These are phyloP conservation scores for Trebouxia sp. DNA, from an alignment of 139 green algal genomes.

Conservation along the genomic window DNA sequence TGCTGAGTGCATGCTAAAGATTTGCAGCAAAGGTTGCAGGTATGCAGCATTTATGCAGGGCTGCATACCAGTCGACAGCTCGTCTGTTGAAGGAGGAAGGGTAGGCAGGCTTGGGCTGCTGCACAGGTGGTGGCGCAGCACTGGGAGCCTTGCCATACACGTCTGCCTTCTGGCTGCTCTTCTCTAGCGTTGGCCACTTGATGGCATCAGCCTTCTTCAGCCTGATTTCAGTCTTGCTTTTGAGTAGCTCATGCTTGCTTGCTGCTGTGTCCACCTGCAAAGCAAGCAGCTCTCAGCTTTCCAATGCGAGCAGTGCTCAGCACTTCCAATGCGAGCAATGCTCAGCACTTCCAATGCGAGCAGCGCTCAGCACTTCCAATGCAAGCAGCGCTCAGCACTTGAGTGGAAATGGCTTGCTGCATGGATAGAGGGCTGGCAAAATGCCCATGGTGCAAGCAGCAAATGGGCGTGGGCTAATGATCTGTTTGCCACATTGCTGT, in stretches of 20 bases:
- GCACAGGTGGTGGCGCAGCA: neutral
- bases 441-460: no score
- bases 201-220: constrained; percentile 67
- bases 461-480: no score
- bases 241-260: constrained; percentile 64
- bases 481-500: neutral
- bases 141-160: neutral
- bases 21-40: neutral
- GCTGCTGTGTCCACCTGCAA: constrained; percentile 43
- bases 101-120: constrained; percentile 44
- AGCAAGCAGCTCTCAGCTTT: neutral
- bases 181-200: constrained; percentile 71
- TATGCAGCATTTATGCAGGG: no score
- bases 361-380: no score
- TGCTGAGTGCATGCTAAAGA: no score
- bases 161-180: constrained; percentile 30
- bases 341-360: neutral
- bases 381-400: no score
- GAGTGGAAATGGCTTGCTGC: no score
- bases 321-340: neutral
- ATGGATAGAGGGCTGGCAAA: no score
- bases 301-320: neutral
- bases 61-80: neutral
- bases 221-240: constrained; percentile 79
- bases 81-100: constrained; percentile 54